These are phyloP conservation scores for Heterobasidion occidentale DNA, from an alignment of 1,284 basidiomycete genomes.

Conservation along the genomic window DNA sequence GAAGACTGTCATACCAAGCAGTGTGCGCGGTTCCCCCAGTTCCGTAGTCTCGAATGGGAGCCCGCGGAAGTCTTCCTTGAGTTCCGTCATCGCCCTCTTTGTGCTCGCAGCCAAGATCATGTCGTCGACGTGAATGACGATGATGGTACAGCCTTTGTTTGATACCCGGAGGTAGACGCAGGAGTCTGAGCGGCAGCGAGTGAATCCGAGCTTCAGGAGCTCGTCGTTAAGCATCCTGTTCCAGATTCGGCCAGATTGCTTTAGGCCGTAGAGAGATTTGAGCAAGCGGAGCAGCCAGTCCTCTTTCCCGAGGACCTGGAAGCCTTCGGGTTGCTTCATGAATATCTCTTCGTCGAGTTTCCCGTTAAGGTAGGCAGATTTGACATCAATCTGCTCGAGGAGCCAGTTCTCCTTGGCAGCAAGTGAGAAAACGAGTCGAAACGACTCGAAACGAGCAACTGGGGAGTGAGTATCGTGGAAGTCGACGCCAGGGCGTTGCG, in stretches of 20 bases:
- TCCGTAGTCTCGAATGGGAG: not conserved
- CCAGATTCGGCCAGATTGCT: conserved; percentile 20
- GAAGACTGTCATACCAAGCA: not conserved
- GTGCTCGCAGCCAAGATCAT: conserved; percentile 2
- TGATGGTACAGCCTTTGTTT: conserved; percentile 6
- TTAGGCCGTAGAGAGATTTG: conserved; percentile 19
- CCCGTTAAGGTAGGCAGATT: conserved; percentile 18
- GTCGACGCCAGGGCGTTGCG: conserved; percentile 20
- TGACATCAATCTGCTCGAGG: conserved; percentile 21
- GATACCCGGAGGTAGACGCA: conserved; percentile 11
- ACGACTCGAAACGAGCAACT: conserved; percentile 19
- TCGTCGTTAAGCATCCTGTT: conserved; percentile 7
- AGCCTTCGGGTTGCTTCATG: conserved; percentile 12
- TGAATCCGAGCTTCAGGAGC: conserved; percentile 7
- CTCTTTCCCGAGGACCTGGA: conserved; percentile 1
- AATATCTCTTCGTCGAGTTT: conserved; percentile 13
- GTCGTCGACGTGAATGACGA: conserved; percentile 19
- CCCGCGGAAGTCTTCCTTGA: not conserved
- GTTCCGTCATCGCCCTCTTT: not conserved
- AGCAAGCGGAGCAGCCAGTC: conserved; percentile 2
- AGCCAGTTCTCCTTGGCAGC: conserved; percentile 15
- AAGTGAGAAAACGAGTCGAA: conserved; percentile 15
- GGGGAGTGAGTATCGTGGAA: conserved; percentile 15
- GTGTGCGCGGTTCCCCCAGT: not conserved
- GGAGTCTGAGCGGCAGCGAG: conserved; percentile 6